phyloP scores from a whole-genome alignment of 2,329 filamentous ascomycete genomes.

The Botrytis porri region DNA sequence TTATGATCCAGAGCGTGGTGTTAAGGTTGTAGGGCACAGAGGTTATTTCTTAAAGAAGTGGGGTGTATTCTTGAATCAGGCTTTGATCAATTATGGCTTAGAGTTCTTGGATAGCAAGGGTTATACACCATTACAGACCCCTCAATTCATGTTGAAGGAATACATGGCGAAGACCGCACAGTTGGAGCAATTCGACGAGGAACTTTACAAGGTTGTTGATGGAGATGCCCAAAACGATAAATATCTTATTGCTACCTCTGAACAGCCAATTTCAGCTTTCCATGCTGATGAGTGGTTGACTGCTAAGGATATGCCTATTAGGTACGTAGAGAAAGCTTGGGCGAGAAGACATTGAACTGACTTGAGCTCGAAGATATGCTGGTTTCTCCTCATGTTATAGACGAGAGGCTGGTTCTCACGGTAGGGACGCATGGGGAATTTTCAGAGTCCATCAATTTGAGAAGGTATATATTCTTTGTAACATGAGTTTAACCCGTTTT shows the following conservation, averaged over 20 bases:
- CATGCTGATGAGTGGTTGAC: constrained; percentile 94
- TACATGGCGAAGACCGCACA: constrained; percentile 98
- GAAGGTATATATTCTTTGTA: constrained; percentile 55
- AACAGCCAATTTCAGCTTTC: constrained; percentile 90
- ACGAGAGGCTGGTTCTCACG: constrained; percentile 89
- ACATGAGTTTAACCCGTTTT: constrained; percentile 13
- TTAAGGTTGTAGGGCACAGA: constrained; percentile 90
- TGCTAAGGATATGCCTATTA: constrained; percentile 81
- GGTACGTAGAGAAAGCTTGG: constrained; percentile 46
- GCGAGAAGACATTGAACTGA: constrained; percentile 17
- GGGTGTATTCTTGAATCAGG: constrained; percentile 88
- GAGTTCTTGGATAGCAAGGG: constrained; percentile 81
- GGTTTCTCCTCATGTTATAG: constrained; percentile 95
- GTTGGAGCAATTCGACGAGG: constrained; percentile 94
- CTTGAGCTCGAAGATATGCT: constrained; percentile 52
- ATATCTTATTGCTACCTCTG: constrained; percentile 74
- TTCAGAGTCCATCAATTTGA: constrained; percentile 99
- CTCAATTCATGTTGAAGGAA: constrained; percentile 91
- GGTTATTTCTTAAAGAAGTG: constrained; percentile 90
- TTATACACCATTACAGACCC: constrained; percentile 80
- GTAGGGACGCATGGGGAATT: constrained; percentile 94
- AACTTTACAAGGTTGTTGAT: constrained; percentile 93
- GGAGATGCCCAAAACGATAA: constrained; percentile 88
- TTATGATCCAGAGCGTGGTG: constrained; percentile 88
- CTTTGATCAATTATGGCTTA: constrained; percentile 90